These are phyloP conservation scores for Rhizopogon parksii DNA, from an alignment of 1,284 basidiomycete species.

Conservation along the genomic window DNA sequence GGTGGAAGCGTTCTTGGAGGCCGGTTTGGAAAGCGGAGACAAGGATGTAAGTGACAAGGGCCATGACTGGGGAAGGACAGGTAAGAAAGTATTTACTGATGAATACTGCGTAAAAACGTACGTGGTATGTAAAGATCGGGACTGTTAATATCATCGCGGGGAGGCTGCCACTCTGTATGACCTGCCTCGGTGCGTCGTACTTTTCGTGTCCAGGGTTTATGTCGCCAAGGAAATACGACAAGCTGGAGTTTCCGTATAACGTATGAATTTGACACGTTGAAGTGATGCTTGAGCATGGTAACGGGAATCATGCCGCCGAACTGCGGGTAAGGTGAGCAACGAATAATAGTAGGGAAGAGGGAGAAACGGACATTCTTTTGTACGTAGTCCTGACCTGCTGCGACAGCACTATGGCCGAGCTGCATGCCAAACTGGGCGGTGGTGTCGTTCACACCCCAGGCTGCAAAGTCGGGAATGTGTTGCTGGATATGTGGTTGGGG, in stretches of 20 bases:
- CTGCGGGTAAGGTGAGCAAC: constrained; percentile 33
- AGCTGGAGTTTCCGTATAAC: constrained; percentile 88
- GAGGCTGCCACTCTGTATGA: constrained; percentile 78
- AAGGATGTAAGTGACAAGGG: constrained; percentile 92
- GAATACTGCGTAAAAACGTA: constrained; percentile 32
- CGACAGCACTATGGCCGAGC: constrained; percentile 86
- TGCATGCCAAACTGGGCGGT: constrained; percentile 97
- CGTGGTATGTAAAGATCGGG: constrained; percentile 97
- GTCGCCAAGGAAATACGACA: constrained; percentile 94
- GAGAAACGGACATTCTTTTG: constrained; percentile 75
- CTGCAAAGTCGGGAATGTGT: constrained; percentile 47
- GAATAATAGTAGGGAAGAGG: constrained; percentile 1
- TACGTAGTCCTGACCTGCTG: constrained; percentile 93
- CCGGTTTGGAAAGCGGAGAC: constrained; percentile 83
- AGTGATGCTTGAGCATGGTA: constrained; percentile 83
- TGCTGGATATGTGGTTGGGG: constrained; percentile 29
- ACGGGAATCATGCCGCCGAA: constrained; percentile 75
- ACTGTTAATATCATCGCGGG: constrained; percentile 91
- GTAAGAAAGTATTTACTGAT: constrained; percentile 1
- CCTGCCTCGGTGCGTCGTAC: constrained; percentile 58
- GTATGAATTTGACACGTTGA: constrained; percentile 96
- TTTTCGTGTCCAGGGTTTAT: constrained; percentile 75
- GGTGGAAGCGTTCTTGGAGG: constrained; percentile 79
- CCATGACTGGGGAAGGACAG: constrained; percentile 65
- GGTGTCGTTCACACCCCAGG: constrained; percentile 85